These are phyloP conservation scores for Metroxylon sagu DNA, from an alignment of 176 grass and related monocot genomes.

Conservation along the genomic window DNA sequence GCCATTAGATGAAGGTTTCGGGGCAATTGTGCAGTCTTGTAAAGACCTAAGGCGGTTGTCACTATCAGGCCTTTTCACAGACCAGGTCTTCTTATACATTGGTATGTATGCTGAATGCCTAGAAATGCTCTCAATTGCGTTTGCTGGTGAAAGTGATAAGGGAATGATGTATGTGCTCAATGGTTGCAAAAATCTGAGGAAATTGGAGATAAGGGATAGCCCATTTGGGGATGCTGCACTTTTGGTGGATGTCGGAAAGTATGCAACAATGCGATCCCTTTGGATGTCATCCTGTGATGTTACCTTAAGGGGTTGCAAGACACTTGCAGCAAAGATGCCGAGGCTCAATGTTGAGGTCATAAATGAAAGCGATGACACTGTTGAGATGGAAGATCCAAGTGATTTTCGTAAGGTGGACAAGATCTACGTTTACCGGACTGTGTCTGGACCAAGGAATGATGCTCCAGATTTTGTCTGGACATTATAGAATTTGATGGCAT, in stretches of 20 bases:
- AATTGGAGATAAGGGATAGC: conserved; percentile 1
- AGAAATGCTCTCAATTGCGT: conserved; percentile 5
- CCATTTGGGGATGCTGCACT: conserved; percentile 2
- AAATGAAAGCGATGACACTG: not conserved
- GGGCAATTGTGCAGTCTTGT: conserved; percentile 1
- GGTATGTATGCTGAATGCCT: conserved; percentile 2
- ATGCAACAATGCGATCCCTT: conserved; percentile 12
- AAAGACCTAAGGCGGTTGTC: conserved; percentile 1
- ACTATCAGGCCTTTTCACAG: not conserved
- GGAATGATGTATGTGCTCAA: conserved; percentile 8
- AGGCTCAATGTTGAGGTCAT: conserved; percentile 8
- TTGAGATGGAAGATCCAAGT: not conserved
- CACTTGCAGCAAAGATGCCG: conserved; percentile 10
- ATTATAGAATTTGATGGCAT: not conserved
- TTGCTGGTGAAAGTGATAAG: conserved; percentile 4
- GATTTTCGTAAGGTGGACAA: conserved; percentile 4
- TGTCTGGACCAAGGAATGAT: not conserved
- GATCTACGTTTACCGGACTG: conserved; percentile 5
- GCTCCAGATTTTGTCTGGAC: conserved; percentile 8
- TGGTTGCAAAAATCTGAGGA: conserved; percentile 2
- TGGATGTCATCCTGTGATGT: conserved; percentile 7
- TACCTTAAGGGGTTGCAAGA: not conserved
- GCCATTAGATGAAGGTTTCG: conserved; percentile 6
- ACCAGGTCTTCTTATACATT: conserved; percentile 2
- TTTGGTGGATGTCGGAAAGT: not conserved